A percentile compares a stretch with the other conserved stretches of the same genome.
These are phyloP conservation scores for Grosmannia serpens DNA, from an alignment of 2,329 filamentous ascomycete species.

Conservation along the genomic window DNA sequence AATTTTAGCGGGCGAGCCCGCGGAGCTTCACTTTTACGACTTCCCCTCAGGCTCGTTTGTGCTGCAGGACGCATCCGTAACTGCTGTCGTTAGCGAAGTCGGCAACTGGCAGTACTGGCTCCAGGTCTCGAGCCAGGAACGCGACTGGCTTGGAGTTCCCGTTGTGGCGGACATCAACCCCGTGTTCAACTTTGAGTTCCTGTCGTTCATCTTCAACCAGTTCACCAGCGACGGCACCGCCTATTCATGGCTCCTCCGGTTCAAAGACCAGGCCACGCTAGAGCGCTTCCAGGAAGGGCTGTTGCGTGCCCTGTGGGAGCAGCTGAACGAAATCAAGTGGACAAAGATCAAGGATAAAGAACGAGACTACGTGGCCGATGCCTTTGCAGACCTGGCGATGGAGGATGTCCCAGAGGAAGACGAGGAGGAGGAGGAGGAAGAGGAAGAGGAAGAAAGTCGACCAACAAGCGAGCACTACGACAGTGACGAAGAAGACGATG, in stretches of 20 bases:
- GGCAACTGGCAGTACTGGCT: conserved; percentile 95
- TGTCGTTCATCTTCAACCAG: conserved; percentile 99
- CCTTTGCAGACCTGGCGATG: conserved; percentile 90
- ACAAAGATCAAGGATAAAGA: conserved; percentile 84
- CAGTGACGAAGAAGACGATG: conserved; percentile 58
- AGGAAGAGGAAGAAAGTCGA: conserved; percentile 45
- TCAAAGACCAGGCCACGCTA: conserved; percentile 69
- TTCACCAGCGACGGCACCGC: conserved; percentile 80
- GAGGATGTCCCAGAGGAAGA: conserved; percentile 52
- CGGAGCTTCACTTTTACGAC: conserved; percentile 89
- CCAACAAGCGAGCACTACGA: conserved; percentile 45
- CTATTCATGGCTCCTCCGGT: conserved; percentile 90
- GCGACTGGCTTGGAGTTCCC: conserved; percentile 77
- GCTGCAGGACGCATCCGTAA: conserved; percentile 62
- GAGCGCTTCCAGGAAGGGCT: conserved; percentile 87
- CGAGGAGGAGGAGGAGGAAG: conserved; percentile 30
- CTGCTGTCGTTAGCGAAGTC: conserved; percentile 71
- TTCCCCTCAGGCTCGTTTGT: conserved; percentile 79
- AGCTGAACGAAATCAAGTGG: conserved; percentile 91
- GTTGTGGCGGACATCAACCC: conserved; percentile 89
- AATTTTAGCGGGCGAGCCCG: conserved; percentile 61
- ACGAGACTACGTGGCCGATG: conserved; percentile 85
- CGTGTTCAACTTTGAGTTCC: conserved; percentile 96
- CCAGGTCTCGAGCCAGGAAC: conserved; percentile 64
- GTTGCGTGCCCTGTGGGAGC: conserved; percentile 95